Percentiles rank a stretch among this genome's conserved stretches.
phyloP scores from a whole-genome alignment of 305 asterid species.

The Fraxinus latifolia region DNA sequence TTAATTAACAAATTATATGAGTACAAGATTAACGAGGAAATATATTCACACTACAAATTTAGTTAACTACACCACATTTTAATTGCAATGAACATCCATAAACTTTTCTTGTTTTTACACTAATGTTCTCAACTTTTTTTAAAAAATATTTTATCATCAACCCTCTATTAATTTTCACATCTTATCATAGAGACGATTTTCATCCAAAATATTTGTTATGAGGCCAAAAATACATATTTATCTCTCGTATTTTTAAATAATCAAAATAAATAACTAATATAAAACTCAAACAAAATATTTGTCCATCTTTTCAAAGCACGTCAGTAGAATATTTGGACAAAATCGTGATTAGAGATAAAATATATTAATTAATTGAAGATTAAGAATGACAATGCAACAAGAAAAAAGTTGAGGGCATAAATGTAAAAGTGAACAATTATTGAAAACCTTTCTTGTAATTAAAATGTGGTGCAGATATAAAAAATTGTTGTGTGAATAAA shows the following conservation, averaged over 20 bases:
- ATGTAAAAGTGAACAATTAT: background rate
- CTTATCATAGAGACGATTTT: background rate
- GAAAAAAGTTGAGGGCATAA: background rate
- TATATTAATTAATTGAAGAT: background rate
- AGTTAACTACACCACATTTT: background rate
- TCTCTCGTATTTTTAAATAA: background rate
- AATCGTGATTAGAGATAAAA: background rate
- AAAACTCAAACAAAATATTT: background rate
- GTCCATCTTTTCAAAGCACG: background rate
- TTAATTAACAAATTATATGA: background rate
- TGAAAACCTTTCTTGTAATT: background rate
- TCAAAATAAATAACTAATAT: too few relatives aligned
- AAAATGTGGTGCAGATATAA: background rate
- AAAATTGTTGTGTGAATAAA: background rate
- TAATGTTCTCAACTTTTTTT: background rate
- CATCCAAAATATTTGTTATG: background rate
- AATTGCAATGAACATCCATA: background rate
- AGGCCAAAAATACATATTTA: background rate
- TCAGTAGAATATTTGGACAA: background rate
- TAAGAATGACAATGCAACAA: background rate
- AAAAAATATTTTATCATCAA: background rate
- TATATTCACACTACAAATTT: background rate
- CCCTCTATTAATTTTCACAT: background rate
- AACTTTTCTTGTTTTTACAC: background rate
- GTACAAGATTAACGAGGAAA: background rate